Evolutionary conservation across 371 early-diverging fungal genomes (phyloP), one percentile per base, ranked within the genome.

Genomic region (Choanephora cucurbitarum): DNA sequence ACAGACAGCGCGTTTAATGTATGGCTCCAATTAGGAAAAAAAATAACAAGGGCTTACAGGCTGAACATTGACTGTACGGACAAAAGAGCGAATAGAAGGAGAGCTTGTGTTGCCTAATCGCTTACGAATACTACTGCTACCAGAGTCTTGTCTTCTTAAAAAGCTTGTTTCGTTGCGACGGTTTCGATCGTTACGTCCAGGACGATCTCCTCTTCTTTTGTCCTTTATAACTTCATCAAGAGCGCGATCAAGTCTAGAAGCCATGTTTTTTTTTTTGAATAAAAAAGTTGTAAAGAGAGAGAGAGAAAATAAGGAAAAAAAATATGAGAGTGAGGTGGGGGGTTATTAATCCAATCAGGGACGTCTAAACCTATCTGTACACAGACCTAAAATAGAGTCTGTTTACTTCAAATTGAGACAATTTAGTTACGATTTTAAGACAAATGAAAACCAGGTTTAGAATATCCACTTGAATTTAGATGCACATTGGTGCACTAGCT

Each of bases 191-290:
- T 52, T 34, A 61, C 44, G 58, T 49, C 37, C 51, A 22, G 48
- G 42, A 41, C 52, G 49, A 55, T 55, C 65, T 28, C 53, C 57
- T 66, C 66, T 74, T 43, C 66, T 74, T 43, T 71, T 61, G 15
- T 66, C 66, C 50, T 61, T 71, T 47, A 81, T 81, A 24, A 76
- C 80, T 46, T 83, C 79, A 41, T 80, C 84, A 37, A 83, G 73
- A 42, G 80, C 79, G 49, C 62, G 61, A 56, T 80, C 78, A 46
- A 82, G 63, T 56, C 59, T 55, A 33, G 66, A 69, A 37, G 74
- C 60, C 77, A 73, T 77, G 22, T n/a, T 49, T 44, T 52, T 21
- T 13, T 52, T 39, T 18, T 39, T 47, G 23, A 52, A 44, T 22
- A 23, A 31, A n/a, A n/a, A n/a, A 28, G 7, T 28, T 47, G 19